Evolutionary conservation across 1,284 basidiomycete genomes (phyloP), one percentile per base, ranked within the genome.

Genomic region (Volvariella surrecta): DNA sequence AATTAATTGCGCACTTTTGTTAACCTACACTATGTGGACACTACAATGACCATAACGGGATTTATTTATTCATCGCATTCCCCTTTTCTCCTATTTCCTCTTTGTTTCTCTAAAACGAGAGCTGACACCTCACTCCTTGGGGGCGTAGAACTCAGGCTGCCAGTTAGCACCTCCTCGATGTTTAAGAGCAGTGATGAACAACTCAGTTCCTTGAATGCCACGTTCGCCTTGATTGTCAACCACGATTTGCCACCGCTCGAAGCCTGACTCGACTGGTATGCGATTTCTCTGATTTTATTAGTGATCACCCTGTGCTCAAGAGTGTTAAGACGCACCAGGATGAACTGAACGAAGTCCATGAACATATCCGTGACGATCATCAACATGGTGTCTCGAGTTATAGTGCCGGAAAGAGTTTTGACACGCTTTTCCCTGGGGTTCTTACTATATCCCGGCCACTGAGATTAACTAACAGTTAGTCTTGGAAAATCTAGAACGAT

Each of bases 91-190:
- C n/a, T n/a, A n/a, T n/a, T n/a, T n/a, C n/a, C n/a, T n/a, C n/a
- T n/a, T n/a, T n/a, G n/a, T n/a, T n/a, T n/a, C n/a, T n/a, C n/a
- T n/a, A 15, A 31, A 15, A 31, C 30, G 15, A 9, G 30, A 31
- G 15, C 15, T 31, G n/a, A 35, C n/a, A 15, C n/a, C 15, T 8
- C n/a, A n/a, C 8, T 16, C 13, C 34, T 15, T 35, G 4, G 54
- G 55, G 6, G 45, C 51, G 52, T 56, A 65, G 32, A 72, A 52
- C 41, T 68, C 67, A 17, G 63, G 57, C 43, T 68, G 65, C 66
- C 70, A 71, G 30, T 55, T 53, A 18, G 60, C 55, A 11, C 65
- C 65, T 13, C 57, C 61, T 40, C 56, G 53, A 45, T 72, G 70
- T 4, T 60, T 50, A 38, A 72, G 46, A 22, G 55, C 52, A 37